Evolutionary conservation across 1,284 basidiomycete genomes (phyloP).

Genomic region (Retiboletus flavoniger): DNA sequence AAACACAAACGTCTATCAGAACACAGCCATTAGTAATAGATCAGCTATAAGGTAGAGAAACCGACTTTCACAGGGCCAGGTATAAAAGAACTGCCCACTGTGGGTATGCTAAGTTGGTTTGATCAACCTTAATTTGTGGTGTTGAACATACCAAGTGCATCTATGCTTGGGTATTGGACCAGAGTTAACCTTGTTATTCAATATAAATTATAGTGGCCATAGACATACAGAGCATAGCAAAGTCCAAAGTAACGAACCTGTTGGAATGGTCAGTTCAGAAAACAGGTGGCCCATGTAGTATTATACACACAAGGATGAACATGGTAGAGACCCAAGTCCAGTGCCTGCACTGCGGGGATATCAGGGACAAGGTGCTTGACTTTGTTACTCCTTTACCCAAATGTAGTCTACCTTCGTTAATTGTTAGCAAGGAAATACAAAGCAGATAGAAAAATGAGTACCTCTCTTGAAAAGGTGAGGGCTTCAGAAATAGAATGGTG

Average conservation of each 20-base stretch:
- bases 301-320: constrained; percentile 9
- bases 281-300: no score
- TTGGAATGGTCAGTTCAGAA: not conserved
- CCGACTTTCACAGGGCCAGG: not conserved
- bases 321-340: constrained; percentile 11
- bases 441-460: not conserved
- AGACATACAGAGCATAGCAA: no score
- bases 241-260: constrained; percentile 7
- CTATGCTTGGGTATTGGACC: not conserved
- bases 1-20: constrained; percentile 5
- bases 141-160: constrained; percentile 1
- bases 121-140: no score
- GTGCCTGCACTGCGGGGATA: not conserved
- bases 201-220: no score
- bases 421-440: not conserved
- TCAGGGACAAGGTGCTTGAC: not conserved
- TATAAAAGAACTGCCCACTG: constrained; percentile 1
- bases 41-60: not conserved
- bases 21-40: not conserved
- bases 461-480: constrained; percentile 9
- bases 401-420: constrained; percentile 9
- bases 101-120: no score
- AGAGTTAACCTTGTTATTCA: not conserved
- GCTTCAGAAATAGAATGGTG: not conserved
- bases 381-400: constrained; percentile 5